Evolutionary conservation across 106 monocot species (phyloP), one percentile per base, ranked within the genome.

Genomic region (Dioscorea zingiberensis): DNA sequence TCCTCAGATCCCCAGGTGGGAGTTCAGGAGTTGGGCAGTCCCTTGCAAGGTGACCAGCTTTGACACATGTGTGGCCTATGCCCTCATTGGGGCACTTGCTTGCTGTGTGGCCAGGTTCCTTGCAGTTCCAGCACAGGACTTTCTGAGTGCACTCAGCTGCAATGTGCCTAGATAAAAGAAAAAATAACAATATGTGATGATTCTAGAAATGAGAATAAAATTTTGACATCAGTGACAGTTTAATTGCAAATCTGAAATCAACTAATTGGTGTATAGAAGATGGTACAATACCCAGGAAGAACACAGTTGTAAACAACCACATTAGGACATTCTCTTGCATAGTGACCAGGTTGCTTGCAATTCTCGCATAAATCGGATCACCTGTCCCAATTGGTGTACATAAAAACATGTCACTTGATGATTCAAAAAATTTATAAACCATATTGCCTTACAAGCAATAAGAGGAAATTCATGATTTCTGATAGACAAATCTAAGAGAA

Each of bases 311-410:
- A 98, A 48, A 98, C 81, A 81, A 81, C 92, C 32, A 84, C 92
- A 73, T 88, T 98, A n/a, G 86, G 81, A 66, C 97, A 98, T 69
- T 98, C 92, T 72, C 92, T 84, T 48, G 97, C 97, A 74, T 81
- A 98, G 66, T 98, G 97, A 25, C 97, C 97, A 27, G 92, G 89
- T 3, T 85, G 79, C 73, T 89, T 98, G 71, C 97, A 98, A 71
- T 92, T 98, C 68, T 89, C 89, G 84, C 97, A 98, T 63, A 98
- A 66, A 68, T 94, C 94, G 60, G 60, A 13, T 47, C 76, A 66
- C 82, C 94, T 94, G 77, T 14, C 8, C 4, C 9, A 53, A 53
- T 18, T 53, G 10, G 4, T 13, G 2, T 13, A 53, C 19, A 2
- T 53, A 53, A 18, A 16, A 49, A n/a, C n/a, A 49, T 16, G n/a